phyloP scores from a whole-genome alignment of 257 asterid species.

The Agastache rugosa region DNA sequence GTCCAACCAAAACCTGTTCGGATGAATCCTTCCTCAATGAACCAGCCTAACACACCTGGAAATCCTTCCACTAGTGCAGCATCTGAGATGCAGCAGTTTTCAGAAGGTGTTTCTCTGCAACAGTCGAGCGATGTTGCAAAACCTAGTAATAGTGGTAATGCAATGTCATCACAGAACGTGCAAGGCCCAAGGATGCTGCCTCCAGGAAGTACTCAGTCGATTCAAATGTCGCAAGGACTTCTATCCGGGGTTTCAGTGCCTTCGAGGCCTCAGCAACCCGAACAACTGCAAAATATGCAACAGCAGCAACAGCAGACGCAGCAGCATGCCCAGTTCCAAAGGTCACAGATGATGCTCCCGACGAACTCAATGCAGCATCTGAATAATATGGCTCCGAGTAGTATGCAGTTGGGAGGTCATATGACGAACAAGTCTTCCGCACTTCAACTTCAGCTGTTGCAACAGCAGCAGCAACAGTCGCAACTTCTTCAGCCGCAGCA shows the following conservation, averaged over 20 bases:
- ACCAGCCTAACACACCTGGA: conserved; percentile 56
- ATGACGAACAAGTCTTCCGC: conserved; percentile 59
- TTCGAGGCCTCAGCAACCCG: conserved; percentile 73
- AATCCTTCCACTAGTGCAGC: conserved; percentile 44
- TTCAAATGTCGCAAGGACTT: conserved; percentile 85
- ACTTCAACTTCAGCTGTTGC: conserved; percentile 72
- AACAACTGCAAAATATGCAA: conserved; percentile 60
- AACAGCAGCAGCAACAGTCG: conserved; percentile 56
- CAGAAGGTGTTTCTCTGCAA: conserved; percentile 68
- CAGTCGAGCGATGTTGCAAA: conserved; percentile 53
- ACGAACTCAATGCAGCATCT: conserved; percentile 70
- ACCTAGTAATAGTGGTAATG: conserved; percentile 55
- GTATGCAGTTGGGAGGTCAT: conserved; percentile 64
- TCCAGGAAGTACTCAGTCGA: conserved; percentile 64
- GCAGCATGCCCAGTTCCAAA: conserved; percentile 76
- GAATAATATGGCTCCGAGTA: conserved; percentile 67
- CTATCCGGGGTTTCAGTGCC: conserved; percentile 59
- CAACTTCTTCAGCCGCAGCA: conserved; percentile 54
- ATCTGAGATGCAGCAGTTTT: conserved; percentile 70
- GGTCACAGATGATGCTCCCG: conserved; percentile 72
- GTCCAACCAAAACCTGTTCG: conserved; percentile 70
- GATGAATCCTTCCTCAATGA: conserved; percentile 44
- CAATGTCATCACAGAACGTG: conserved; percentile 53
- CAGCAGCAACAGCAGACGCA: conserved; percentile 55
- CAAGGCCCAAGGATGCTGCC: conserved; percentile 72